These are phyloP conservation scores for Radiomyces spectabilis DNA, from an alignment of 192 early-diverging fungal species.

Conservation along the genomic window DNA sequence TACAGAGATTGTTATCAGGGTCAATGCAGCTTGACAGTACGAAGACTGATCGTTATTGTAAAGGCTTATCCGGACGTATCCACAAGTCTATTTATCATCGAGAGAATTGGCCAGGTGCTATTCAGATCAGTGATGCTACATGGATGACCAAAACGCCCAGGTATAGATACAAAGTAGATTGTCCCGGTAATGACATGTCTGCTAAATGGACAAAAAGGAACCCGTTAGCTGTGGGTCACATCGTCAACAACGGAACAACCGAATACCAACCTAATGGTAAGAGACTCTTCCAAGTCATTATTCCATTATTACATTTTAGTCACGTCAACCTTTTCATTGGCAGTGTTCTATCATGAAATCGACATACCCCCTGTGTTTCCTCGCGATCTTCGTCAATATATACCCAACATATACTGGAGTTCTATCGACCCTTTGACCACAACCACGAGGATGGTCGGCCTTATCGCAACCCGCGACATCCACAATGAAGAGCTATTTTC, in stretches of 20 bases:
- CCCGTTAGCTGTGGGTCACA: slow-evolving; percentile 36
- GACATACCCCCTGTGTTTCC: slow-evolving; percentile 27
- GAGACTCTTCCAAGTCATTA: neutral
- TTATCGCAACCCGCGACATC: slow-evolving; percentile 25
- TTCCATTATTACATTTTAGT: neutral
- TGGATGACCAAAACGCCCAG: slow-evolving; percentile 27
- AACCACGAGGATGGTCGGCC: slow-evolving; percentile 19
- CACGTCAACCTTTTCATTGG: neutral
- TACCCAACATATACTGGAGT: slow-evolving; percentile 38
- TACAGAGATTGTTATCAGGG: neutral
- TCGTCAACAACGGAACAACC: slow-evolving; percentile 36
- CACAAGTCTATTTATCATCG: slow-evolving; percentile 30
- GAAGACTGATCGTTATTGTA: neutral
- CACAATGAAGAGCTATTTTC: slow-evolving; percentile 37
- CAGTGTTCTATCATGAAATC: slow-evolving; percentile 39
- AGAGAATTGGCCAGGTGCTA: slow-evolving; percentile 39
- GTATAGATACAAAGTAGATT: no score
- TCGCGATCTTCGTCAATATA: slow-evolving; percentile 24
- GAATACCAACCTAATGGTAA: slow-evolving; percentile 28
- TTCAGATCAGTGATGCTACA: slow-evolving; percentile 28
- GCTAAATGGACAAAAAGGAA: slow-evolving; percentile 11
- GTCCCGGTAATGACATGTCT: no score
- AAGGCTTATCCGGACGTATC: slow-evolving; percentile 32
- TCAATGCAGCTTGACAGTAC: no score
- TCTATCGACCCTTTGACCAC: slow-evolving; percentile 19